phyloP scores from a whole-genome alignment of 352 stramenopile genomes.

The Elongisporangium anandrum region DNA sequence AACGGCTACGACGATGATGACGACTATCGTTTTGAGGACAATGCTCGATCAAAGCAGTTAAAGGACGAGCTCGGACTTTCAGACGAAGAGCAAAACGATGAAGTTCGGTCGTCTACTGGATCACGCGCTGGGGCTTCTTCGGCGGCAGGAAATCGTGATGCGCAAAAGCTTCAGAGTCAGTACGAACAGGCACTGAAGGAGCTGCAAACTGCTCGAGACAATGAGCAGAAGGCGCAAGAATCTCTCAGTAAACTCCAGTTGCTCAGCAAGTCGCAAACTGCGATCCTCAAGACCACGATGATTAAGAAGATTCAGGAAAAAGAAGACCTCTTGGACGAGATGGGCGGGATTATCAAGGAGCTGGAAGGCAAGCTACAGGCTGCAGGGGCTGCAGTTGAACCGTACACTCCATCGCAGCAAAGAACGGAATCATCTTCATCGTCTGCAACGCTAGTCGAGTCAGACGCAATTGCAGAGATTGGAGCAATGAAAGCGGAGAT shows the following conservation, averaged over 20 bases:
- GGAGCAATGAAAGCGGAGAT: conserved; percentile 72
- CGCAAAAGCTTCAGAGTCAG: conserved; percentile 20
- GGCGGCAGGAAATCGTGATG: conserved; percentile 5
- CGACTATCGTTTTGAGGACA: conserved; percentile 30
- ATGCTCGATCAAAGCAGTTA: conserved; percentile 55
- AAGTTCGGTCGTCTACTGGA: conserved; percentile 9
- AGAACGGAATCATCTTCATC: conserved; percentile 6
- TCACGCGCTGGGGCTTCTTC: neutral
- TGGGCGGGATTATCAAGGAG: conserved; percentile 50
- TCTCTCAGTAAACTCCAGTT: conserved; percentile 80
- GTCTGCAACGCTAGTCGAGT: conserved; percentile 17
- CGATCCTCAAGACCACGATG: conserved; percentile 81
- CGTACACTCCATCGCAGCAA: conserved; percentile 19
- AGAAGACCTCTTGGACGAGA: conserved; percentile 57
- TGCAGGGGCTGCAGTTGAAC: conserved; percentile 33
- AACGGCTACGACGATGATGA: conserved; percentile 40
- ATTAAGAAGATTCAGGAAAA: conserved; percentile 78
- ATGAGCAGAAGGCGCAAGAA: conserved; percentile 71
- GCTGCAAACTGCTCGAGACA: conserved; percentile 48
- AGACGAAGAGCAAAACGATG: conserved; percentile 42
- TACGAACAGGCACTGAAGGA: conserved; percentile 62
- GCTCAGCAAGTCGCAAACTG: conserved; percentile 80
- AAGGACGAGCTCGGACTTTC: conserved; percentile 80
- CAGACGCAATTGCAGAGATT: conserved; percentile 53
- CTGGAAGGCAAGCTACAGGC: conserved; percentile 58